These are phyloP conservation scores for Vigna mungo DNA, from an alignment of 306 rosid species.

Conservation along the genomic window DNA sequence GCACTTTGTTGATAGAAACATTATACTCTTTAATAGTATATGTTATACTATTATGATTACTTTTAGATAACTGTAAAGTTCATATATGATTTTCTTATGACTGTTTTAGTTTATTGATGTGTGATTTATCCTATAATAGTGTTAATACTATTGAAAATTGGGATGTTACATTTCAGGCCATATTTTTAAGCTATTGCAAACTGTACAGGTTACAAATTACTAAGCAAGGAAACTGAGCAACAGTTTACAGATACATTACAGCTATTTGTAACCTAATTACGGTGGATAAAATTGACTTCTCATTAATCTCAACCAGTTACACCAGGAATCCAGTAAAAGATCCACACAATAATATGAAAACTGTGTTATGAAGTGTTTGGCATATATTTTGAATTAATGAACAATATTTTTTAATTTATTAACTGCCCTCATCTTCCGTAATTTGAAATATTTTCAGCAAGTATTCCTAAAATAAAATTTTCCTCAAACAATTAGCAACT, in stretches of 20 bases:
- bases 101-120: too few relatives aligned
- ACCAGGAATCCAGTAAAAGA: neutral
- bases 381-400: too few relatives aligned
- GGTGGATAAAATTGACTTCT: slow-evolving; percentile 18
- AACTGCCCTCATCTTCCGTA: too few relatives aligned
- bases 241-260: neutral
- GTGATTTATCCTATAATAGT: too few relatives aligned
- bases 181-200: slow-evolving; percentile 15
- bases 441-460: neutral
- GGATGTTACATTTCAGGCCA: too few relatives aligned
- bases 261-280: slow-evolving; percentile 28
- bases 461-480: slow-evolving; percentile 4
- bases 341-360: neutral
- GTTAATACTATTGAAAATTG: too few relatives aligned
- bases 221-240: neutral
- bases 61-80: too few relatives aligned
- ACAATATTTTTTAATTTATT: too few relatives aligned
- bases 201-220: slow-evolving; percentile 22
- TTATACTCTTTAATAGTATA: too few relatives aligned
- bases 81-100: too few relatives aligned
- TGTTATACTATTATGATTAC: too few relatives aligned
- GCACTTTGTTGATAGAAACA: too few relatives aligned
- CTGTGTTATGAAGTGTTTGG: neutral
- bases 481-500: slow-evolving; percentile 1
- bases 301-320: neutral